Conservation (phyloP, 768 basidiomycete species). For the Amanita pseudoporphyria region DNA sequence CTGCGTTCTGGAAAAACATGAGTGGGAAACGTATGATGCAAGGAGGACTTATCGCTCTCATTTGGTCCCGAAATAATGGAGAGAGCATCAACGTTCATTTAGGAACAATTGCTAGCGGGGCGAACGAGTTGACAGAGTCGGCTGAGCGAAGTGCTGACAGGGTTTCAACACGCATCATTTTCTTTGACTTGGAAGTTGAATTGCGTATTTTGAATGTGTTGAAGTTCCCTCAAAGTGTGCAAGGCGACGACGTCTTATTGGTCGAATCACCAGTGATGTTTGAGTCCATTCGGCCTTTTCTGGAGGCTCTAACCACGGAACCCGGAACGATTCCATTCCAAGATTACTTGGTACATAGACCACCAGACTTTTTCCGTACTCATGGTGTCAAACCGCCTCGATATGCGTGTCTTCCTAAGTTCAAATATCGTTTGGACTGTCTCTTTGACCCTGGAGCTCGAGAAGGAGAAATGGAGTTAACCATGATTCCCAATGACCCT, state of each 20-base stretch:
- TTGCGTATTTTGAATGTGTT: slow-evolving; percentile 16
- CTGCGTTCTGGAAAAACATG: slow-evolving; percentile 39
- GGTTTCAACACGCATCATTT: slow-evolving; percentile 32
- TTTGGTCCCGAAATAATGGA: slow-evolving; percentile 21
- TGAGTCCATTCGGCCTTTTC: slow-evolving; percentile 59
- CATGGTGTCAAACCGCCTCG: slow-evolving; percentile 38
- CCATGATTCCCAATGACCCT: slow-evolving; percentile 36
- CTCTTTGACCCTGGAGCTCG: slow-evolving; percentile 35
- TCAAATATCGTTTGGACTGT: slow-evolving; percentile 46
- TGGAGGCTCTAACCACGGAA: slow-evolving; percentile 48
- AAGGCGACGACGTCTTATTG: slow-evolving; percentile 26
- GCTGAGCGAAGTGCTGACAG: slow-evolving; percentile 18
- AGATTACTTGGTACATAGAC: slow-evolving; percentile 40
- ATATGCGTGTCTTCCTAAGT: slow-evolving; percentile 45
- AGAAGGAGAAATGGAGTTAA: slow-evolving; percentile 29
- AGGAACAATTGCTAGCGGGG: slow-evolving; percentile 29
- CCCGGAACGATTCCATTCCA: slow-evolving; percentile 50
- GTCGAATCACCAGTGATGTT: slow-evolving; percentile 60
- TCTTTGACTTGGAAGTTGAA: slow-evolving; percentile 40
- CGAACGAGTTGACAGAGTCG: slow-evolving; percentile 28
- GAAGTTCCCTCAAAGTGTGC: neutral
- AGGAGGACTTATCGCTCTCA: slow-evolving; percentile 44
- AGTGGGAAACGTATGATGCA: slow-evolving; percentile 38
- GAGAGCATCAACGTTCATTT: slow-evolving; percentile 28
- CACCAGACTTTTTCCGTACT: slow-evolving; percentile 22